Evolutionary conservation across 345 rosid species (phyloP).

Genomic region (Syzygium oleosum): DNA sequence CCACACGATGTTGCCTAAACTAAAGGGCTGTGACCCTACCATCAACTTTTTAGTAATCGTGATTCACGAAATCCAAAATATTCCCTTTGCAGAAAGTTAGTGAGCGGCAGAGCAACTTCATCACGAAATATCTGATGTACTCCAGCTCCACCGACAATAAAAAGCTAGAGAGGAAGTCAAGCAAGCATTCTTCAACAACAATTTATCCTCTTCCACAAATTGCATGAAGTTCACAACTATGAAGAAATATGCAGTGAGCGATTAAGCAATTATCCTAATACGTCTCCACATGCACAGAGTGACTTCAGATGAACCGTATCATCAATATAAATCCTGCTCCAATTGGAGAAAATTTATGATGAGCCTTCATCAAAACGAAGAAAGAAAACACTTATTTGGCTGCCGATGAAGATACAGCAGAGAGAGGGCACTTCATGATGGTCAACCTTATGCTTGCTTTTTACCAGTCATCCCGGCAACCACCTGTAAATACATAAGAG

Average conservation of each 20-base stretch:
- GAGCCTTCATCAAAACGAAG: not conserved
- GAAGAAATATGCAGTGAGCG: not conserved
- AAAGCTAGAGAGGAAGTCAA: not conserved
- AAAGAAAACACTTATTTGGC: not conserved
- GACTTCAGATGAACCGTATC: not conserved
- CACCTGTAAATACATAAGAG: slow-evolving; percentile 34
- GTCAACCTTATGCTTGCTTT: slow-evolving; percentile 27
- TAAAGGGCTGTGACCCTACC: not conserved
- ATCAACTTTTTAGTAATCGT: not conserved
- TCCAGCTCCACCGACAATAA: not conserved
- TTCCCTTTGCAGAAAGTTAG: not conserved
- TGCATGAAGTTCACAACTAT: not conserved
- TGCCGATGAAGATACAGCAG: not conserved
- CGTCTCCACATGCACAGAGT: not conserved
- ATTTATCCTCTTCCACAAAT: not conserved
- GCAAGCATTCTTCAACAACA: not conserved
- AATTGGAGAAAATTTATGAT: not conserved
- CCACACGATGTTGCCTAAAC: not conserved
- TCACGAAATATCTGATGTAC: not conserved
- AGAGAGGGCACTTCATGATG: not conserved
- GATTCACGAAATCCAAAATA: not conserved
- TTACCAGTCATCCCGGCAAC: slow-evolving; percentile 86
- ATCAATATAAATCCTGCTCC: not conserved
- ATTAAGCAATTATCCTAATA: not conserved
- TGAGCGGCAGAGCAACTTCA: not conserved